Conservation (phyloP, 2,329 filamentous ascomycete genomes). For the Scedosporium dehoogii region DNA sequence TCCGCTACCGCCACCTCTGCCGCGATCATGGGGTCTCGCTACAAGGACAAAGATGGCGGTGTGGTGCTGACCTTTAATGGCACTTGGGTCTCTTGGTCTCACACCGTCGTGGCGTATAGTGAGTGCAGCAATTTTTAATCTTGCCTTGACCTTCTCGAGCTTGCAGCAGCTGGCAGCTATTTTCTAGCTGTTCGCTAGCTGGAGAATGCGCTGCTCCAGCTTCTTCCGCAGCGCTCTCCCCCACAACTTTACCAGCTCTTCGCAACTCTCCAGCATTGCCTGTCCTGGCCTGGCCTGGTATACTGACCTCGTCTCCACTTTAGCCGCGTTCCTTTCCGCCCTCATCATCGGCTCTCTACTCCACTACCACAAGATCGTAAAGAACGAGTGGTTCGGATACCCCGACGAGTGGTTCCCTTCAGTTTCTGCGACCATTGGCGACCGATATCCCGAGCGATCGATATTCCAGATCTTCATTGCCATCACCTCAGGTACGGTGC, state of each 20-base stretch:
- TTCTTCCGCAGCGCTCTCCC: not conserved
- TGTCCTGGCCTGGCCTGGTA: not conserved
- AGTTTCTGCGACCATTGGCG: slow-evolving; percentile 92
- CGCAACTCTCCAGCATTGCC: not conserved
- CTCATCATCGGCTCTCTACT: slow-evolving; percentile 69
- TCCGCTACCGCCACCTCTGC: slow-evolving; percentile 7
- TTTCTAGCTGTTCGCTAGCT: not conserved
- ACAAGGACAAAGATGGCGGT: slow-evolving; percentile 56
- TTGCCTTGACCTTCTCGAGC: not conserved
- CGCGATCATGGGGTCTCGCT: slow-evolving; percentile 34
- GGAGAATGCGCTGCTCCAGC: too few species aligned
- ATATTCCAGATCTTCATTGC: slow-evolving; percentile 98
- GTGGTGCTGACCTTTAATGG: slow-evolving; percentile 62
- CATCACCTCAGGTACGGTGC: slow-evolving; percentile 67
- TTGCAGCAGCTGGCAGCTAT: not conserved
- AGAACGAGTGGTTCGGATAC: slow-evolving; percentile 94
- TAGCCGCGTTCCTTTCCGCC: slow-evolving; percentile 78
- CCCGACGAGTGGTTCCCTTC: slow-evolving; percentile 95
- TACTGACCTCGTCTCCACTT: slow-evolving; percentile 8
- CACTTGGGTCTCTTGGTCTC: slow-evolving; percentile 81
- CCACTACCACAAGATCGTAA: slow-evolving; percentile 93
- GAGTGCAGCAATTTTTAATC: slow-evolving; percentile 19
- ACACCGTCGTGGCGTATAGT: slow-evolving; percentile 79
- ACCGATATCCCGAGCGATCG: slow-evolving; percentile 91
- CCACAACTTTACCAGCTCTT: not conserved